Percentiles rank a stretch among this genome's conserved stretches.
These are phyloP conservation scores for Suillus subaureus DNA, from an alignment of 768 basidiomycete genomes.

Conservation along the genomic window DNA sequence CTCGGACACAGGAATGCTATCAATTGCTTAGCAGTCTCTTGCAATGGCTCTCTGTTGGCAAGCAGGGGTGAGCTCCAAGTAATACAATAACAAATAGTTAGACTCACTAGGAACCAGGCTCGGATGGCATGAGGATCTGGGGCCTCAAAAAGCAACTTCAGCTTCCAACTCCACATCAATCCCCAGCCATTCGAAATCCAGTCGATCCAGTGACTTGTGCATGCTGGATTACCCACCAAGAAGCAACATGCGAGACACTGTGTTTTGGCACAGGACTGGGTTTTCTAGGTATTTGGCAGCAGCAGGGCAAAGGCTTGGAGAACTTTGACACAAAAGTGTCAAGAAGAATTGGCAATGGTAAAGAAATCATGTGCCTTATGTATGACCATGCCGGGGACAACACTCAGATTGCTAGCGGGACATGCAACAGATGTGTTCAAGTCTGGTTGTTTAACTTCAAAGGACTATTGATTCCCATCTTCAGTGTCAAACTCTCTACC, in stretches of 20 bases:
- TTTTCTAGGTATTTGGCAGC: slow-evolving; percentile 11
- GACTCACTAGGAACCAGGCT: slow-evolving; percentile 5
- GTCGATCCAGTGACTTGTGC: slow-evolving; percentile 12
- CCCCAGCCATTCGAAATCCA: slow-evolving; percentile 3
- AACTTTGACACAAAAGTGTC: slow-evolving; percentile 9
- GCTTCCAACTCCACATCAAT: not conserved
- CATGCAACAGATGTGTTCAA: not conserved
- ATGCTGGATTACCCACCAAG: slow-evolving; percentile 9
- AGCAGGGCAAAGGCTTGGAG: not conserved
- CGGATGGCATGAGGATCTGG: not conserved
- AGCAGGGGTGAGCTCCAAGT: slow-evolving; percentile 21
- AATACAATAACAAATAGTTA: too few relatives aligned
- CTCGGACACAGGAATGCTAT: slow-evolving; percentile 18
- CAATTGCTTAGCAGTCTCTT: slow-evolving; percentile 20
- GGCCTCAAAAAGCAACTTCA: not conserved
- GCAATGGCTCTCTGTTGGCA: slow-evolving; percentile 17
- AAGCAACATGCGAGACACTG: not conserved
- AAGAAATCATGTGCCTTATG: slow-evolving; percentile 15
- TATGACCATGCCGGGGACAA: not conserved
- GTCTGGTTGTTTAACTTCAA: not conserved
- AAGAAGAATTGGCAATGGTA: slow-evolving; percentile 6
- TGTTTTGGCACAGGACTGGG: slow-evolving; percentile 14
- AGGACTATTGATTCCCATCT: not conserved
- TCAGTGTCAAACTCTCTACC: not conserved
- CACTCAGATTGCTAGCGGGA: not conserved